phyloP scores from a whole-genome alignment of 176 grass and related monocot species.

The Cenchrus purpureus region DNA sequence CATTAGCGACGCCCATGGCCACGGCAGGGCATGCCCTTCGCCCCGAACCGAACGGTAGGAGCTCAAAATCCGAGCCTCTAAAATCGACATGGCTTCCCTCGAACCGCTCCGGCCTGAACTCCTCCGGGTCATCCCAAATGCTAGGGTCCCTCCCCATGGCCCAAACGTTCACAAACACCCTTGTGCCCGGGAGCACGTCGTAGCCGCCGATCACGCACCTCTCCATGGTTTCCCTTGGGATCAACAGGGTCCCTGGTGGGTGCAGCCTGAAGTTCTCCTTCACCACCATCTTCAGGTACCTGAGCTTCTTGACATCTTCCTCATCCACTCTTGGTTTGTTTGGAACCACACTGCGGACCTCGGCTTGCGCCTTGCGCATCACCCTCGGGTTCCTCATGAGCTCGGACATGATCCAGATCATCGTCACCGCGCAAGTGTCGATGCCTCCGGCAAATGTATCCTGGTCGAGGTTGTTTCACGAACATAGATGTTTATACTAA shows the following conservation, averaged over 20 bases:
- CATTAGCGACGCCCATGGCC: conserved; percentile 46
- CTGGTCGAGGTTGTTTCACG: background rate
- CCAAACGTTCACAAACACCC: conserved; percentile 45
- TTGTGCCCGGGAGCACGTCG: background rate
- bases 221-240: conserved; percentile 40
- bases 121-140: conserved; percentile 41
- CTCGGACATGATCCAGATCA: conserved; percentile 52
- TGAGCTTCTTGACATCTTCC: conserved; percentile 27
- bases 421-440: conserved; percentile 38
- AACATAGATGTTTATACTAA: background rate
- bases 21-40: conserved; percentile 48
- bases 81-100: conserved; percentile 44
- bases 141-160: conserved; percentile 46
- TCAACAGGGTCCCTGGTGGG: conserved; percentile 29
- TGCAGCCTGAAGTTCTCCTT: conserved; percentile 60
- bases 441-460: conserved; percentile 49
- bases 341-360: background rate
- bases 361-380: conserved; percentile 31
- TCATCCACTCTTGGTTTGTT: conserved; percentile 38
- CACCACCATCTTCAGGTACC: conserved; percentile 55
- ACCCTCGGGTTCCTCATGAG: conserved; percentile 51
- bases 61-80: conserved; percentile 52
- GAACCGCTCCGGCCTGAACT: conserved; percentile 50
- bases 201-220: conserved; percentile 38
- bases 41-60: conserved; percentile 49